Evolutionary conservation across 345 rosid genomes (phyloP), one percentile per base, ranked within the genome.

Genomic region (Alliaria petiolata): DNA sequence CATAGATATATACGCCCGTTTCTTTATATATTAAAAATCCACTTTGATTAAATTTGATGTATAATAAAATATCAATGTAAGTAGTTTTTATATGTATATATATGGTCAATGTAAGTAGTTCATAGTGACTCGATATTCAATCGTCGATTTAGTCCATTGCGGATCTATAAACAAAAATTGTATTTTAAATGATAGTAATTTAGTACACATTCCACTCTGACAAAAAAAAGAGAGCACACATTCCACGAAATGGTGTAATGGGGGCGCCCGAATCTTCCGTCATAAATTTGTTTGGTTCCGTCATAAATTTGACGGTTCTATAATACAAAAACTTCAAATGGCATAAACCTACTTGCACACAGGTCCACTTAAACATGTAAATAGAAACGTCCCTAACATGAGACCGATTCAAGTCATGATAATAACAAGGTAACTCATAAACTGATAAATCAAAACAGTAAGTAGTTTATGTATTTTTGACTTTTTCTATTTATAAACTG

Each of bases 1-100:
- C 72, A 74, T 74, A 65, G 67, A 47, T 11, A 57, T 58, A 39
- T 39, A 66, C 78, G 72, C 67, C 65, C 15, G 10, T 8, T 4
- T 1, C 13, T 26, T 4, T 40, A 7, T 22, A 40, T n/a, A 4
- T 39, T 7, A 25, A 26, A 56, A 20, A 58, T 13, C 20, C 19
- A 58, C 31, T 38, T 36, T 38, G 16, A 38, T 20, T 38, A 19
- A 58, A 36, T 3, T 57, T 57, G 63, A 54, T 30, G 13, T 55
- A 55, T 6, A n/a, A 54, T n/a, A n/a, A 28, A 38, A 22, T 22
- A 22, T 22, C 3, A 22, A 36, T 58, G 31, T 3, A 19, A 36
- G 30, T n/a, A n/a, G n/a, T n/a, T n/a, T n/a, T n/a, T n/a, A n/a
- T n/a, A n/a, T n/a, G n/a, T n/a, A n/a, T n/a, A n/a, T n/a, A n/a